These are phyloP conservation scores for Xerocomus spinulosus DNA, from an alignment of 768 basidiomycete genomes.

Conservation along the genomic window DNA sequence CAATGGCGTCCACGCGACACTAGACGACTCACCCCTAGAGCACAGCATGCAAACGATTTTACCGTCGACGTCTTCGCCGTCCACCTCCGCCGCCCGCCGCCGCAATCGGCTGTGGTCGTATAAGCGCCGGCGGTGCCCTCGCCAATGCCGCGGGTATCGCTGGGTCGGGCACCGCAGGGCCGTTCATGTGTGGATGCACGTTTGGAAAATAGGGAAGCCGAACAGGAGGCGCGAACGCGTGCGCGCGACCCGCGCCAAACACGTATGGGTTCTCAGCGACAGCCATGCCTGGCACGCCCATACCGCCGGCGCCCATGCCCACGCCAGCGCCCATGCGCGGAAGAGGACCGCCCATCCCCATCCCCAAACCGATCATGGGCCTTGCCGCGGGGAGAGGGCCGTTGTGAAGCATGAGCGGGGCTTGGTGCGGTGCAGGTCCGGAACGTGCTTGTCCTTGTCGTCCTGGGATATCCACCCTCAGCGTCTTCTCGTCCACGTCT, in stretches of 20 bases:
- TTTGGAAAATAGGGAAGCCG: background rate
- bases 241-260: conserved; percentile 17
- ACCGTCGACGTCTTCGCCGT: conserved; percentile 9
- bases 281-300: background rate
- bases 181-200: background rate
- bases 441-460: background rate
- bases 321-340: background rate
- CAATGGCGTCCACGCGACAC: too few species aligned
- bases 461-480: conserved; percentile 62
- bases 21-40: too few species aligned
- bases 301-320: background rate
- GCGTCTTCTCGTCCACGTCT: conserved; percentile 52
- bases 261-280: conserved; percentile 1
- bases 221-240: conserved; percentile 6
- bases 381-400: too few species aligned
- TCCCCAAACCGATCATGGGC: too few species aligned
- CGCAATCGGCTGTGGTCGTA: background rate
- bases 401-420: background rate
- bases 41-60: too few species aligned
- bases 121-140: background rate
- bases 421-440: background rate
- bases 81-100: conserved; percentile 6
- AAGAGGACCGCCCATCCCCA: background rate
- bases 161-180: background rate
- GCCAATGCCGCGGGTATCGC: background rate